Conservation (phyloP, 2,329 filamentous ascomycete genomes). For the Monosporascus sp. region DNA sequence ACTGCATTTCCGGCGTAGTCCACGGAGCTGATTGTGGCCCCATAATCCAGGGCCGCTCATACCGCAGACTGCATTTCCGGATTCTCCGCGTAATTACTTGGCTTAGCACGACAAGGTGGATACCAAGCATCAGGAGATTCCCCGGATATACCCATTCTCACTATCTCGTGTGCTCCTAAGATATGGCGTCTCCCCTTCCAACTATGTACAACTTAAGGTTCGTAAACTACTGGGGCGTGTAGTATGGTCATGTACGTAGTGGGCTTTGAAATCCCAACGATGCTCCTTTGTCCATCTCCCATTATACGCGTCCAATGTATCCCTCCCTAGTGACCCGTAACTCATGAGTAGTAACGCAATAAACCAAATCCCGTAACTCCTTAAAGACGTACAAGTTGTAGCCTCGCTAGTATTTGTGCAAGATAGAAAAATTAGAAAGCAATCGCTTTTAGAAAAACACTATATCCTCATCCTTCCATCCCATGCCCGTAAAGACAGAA, state of each 20-base stretch:
- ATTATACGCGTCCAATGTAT: background rate
- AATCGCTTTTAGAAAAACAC: conserved; percentile 59
- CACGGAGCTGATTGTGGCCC: conserved; percentile 2
- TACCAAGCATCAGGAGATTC: too few relatives aligned
- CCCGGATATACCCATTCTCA: too few relatives aligned
- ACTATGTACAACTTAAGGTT: background rate
- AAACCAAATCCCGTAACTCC: background rate
- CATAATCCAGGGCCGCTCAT: conserved; percentile 5
- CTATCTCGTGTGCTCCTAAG: too few relatives aligned
- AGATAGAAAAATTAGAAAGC: background rate
- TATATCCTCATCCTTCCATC: conserved; percentile 68
- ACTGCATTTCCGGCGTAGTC: conserved; percentile 5
- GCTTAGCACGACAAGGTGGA: background rate
- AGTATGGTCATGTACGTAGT: background rate
- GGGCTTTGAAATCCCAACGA: background rate
- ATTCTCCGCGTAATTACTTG: conserved; percentile 7
- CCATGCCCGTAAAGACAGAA: conserved; percentile 45
- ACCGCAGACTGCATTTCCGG: background rate
- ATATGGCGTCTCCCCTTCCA: background rate
- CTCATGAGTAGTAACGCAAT: background rate
- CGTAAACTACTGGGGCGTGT: background rate
- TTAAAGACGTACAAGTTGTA: background rate
- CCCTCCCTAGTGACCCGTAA: background rate
- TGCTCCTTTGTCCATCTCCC: background rate
- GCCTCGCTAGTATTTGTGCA: background rate